Conservation (phyloP, 2,329 filamentous ascomycete genomes). For the Thelonectria discophora region DNA sequence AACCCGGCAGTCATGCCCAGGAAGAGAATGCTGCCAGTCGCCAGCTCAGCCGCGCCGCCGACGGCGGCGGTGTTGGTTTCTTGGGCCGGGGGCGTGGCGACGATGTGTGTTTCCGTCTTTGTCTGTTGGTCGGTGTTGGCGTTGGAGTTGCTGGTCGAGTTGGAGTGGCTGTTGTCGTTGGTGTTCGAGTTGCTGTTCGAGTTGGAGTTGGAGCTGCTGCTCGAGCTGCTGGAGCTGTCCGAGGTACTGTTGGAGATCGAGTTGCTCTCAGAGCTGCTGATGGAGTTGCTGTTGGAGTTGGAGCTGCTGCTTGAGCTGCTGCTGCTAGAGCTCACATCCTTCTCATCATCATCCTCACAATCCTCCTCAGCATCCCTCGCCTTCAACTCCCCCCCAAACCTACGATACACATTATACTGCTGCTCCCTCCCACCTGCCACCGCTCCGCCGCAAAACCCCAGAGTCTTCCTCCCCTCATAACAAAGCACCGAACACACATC, state of each 20-base stretch:
- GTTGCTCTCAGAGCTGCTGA: no score
- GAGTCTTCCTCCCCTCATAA: conserved; percentile 17
- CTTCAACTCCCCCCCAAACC: conserved; percentile 12
- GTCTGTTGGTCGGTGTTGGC: not conserved
- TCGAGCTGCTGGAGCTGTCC: no score
- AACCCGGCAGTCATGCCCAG: not conserved
- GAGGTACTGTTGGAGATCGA: no score
- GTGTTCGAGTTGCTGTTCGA: no score
- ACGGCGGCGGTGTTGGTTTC: not conserved
- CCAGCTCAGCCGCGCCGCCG: not conserved
- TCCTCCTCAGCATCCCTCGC: conserved; percentile 1
- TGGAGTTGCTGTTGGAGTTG: not conserved
- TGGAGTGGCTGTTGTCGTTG: no score
- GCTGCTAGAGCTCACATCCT: not conserved
- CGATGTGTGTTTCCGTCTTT: not conserved
- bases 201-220: no score
- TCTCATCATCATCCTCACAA: not conserved
- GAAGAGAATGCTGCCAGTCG: not conserved
- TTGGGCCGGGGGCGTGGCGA: not conserved
- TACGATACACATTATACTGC: conserved; percentile 29
- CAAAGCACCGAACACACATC: conserved; percentile 35
- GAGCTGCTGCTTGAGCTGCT: not conserved
- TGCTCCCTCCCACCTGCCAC: conserved; percentile 14
- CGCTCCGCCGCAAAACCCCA: conserved; percentile 41
- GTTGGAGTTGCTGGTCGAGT: not conserved